These are phyloP conservation scores for Phytophthora macrochlamydospora DNA, from an alignment of 352 stramenopile genomes.

Conservation along the genomic window DNA sequence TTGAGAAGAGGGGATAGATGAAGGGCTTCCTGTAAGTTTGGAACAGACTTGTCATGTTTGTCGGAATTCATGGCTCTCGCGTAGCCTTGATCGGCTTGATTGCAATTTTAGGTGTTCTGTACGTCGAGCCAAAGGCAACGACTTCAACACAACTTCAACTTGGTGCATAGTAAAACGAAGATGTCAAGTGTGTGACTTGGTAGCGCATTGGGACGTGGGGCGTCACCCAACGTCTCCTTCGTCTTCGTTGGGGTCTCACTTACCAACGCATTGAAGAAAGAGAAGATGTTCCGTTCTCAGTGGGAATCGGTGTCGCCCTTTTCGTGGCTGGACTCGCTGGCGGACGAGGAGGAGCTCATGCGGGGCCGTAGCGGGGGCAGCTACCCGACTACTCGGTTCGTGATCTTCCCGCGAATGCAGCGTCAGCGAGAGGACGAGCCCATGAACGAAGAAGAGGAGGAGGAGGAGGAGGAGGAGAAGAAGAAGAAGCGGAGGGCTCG, in stretches of 20 bases:
- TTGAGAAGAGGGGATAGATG: no score
- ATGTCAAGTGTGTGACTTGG: not conserved
- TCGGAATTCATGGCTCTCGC: no score
- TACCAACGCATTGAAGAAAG: slow-evolving; percentile 5
- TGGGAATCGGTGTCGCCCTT: slow-evolving; percentile 61
- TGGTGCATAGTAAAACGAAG: slow-evolving; percentile 1
- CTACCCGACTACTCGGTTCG: slow-evolving; percentile 23
- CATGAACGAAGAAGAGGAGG: slow-evolving; percentile 15
- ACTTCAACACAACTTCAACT: not conserved
- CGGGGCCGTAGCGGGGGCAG: slow-evolving; percentile 16
- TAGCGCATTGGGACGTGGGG: no score
- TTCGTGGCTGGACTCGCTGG: slow-evolving; percentile 52
- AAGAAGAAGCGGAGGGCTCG: slow-evolving; percentile 22
- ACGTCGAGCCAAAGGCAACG: no score
- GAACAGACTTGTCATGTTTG: no score
- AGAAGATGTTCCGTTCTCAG: slow-evolving; percentile 50
- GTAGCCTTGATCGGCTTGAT: no score
- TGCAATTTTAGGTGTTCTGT: no score
- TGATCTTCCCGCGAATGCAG: slow-evolving; percentile 17
- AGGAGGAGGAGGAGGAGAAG: slow-evolving; percentile 4
- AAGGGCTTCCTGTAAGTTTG: no score
- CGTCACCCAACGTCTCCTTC: no score
- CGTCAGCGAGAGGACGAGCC: slow-evolving; percentile 22
- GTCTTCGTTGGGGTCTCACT: not conserved
- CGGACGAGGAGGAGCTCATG: slow-evolving; percentile 59